Conservation (phyloP, 2,329 filamentous ascomycete species). For the Colletotrichum sp. region DNA sequence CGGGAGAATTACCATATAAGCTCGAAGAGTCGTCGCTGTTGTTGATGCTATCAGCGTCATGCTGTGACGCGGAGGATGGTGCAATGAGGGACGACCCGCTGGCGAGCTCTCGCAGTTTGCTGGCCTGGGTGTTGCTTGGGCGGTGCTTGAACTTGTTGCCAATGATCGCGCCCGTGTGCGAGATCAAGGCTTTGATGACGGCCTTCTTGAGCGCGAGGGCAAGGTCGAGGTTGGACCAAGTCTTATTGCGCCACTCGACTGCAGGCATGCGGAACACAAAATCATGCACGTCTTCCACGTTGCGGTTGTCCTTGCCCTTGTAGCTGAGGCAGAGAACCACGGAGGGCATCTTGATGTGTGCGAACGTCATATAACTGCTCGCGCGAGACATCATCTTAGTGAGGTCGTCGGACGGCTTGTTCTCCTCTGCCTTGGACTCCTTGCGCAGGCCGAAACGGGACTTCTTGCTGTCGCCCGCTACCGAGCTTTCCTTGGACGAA, state of each 20-base stretch:
- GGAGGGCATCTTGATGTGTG: conserved; percentile 92
- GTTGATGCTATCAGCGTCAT: conserved; percentile 47
- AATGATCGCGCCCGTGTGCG: conserved; percentile 93
- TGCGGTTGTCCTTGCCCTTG: conserved; percentile 94
- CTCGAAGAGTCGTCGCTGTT: conserved; percentile 64
- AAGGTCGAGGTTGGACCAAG: conserved; percentile 96
- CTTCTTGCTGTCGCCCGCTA: conserved; percentile 47
- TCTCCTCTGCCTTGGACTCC: conserved; percentile 54
- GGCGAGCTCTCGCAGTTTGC: conserved; percentile 82
- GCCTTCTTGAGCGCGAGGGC: conserved; percentile 93
- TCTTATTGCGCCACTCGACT: conserved; percentile 97
- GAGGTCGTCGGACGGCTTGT: conserved; percentile 81
- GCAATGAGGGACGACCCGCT: conserved; percentile 72
- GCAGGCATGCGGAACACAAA: conserved; percentile 96
- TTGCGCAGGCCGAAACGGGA: conserved; percentile 61
- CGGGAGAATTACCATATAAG: conserved; percentile 54
- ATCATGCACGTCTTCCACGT: conserved; percentile 95
- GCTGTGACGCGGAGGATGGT: conserved; percentile 39
- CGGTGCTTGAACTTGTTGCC: conserved; percentile 96
- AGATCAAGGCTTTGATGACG: conserved; percentile 91
- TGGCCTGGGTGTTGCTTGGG: conserved; percentile 79
- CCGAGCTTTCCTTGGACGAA: conserved; percentile 45
- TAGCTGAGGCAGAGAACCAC: conserved; percentile 96
- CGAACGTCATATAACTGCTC: conserved; percentile 96
- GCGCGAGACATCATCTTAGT: conserved; percentile 96